Percentiles rank a stretch among this genome's conserved stretches.
Evolutionary conservation across 1,284 basidiomycete genomes (phyloP).

Genomic region (Cryptococcus sp.): DNA sequence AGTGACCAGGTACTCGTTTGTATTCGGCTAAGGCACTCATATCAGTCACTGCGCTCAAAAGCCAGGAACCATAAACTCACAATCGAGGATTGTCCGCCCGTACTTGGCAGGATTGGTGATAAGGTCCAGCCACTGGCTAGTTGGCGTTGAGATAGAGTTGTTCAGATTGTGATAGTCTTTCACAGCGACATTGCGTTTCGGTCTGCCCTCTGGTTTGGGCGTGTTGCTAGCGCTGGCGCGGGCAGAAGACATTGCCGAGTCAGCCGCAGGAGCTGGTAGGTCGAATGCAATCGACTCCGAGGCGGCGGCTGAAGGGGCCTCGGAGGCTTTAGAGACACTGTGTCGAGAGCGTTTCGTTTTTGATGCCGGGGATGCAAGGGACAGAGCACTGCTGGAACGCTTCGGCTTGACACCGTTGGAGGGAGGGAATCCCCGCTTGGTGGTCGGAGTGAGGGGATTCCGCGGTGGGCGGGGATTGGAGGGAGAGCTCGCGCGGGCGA

Average conservation of each 20-base stretch:
- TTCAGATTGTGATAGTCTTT: slow-evolving; percentile 51
- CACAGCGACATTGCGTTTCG: slow-evolving; percentile 43
- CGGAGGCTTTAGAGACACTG: background rate
- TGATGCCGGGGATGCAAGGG: background rate
- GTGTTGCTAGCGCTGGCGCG: too few species aligned
- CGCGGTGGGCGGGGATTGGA: slow-evolving; percentile 34
- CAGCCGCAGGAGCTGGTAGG: slow-evolving; percentile 9
- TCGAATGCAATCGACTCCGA: slow-evolving; percentile 3
- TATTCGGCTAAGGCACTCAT: slow-evolving; percentile 17
- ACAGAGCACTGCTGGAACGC: background rate
- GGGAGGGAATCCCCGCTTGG: slow-evolving; percentile 25
- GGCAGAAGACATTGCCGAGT: too few species aligned
- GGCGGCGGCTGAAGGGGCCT: background rate
- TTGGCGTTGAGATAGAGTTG: slow-evolving; percentile 50
- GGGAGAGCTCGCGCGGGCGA: slow-evolving; percentile 27
- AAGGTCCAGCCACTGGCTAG: slow-evolving; percentile 49
- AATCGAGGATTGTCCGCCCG: slow-evolving; percentile 39
- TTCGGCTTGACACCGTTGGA: background rate
- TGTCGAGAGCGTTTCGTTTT: background rate
- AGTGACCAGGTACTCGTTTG: slow-evolving; percentile 11
- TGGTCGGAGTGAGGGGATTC: slow-evolving; percentile 33
- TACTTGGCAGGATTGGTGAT: slow-evolving; percentile 48
- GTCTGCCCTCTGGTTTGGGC: slow-evolving; percentile 20
- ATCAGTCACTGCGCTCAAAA: slow-evolving; percentile 26
- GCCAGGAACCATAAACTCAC: slow-evolving; percentile 18